Conservation (phyloP, 352 stramenopile genomes). For the Paralagenidium karlingii region DNA sequence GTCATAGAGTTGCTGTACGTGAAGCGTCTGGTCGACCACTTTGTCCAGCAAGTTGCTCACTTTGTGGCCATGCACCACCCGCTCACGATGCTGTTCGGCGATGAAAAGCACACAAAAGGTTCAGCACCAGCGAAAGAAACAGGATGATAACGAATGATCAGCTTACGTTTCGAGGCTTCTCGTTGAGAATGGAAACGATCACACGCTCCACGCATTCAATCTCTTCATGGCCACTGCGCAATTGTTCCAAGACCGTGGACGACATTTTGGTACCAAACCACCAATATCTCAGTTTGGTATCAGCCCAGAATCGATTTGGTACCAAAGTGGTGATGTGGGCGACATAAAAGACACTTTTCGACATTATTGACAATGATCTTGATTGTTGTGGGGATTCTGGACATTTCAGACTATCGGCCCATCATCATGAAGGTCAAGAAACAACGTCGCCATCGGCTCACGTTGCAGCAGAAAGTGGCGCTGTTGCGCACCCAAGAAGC, state of each 20-base stretch:
- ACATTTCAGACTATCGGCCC: too few species aligned
- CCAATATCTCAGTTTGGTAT: too few species aligned
- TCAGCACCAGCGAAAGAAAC: neutral
- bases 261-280: slow-evolving; percentile 29
- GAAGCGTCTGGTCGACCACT: slow-evolving; percentile 47
- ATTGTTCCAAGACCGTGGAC: slow-evolving; percentile 76
- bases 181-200: slow-evolving; percentile 51
- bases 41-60: slow-evolving; percentile 69
- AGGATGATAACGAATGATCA: neutral
- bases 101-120: neutral
- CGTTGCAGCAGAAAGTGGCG: too few species aligned
- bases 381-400: too few species aligned
- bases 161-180: slow-evolving; percentile 76
- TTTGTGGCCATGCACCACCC: slow-evolving; percentile 73
- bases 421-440: too few species aligned
- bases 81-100: slow-evolving; percentile 39
- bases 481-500: too few species aligned
- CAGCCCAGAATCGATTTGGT: too few species aligned
- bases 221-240: slow-evolving; percentile 67
- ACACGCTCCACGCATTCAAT: slow-evolving; percentile 66
- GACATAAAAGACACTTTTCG: too few species aligned
- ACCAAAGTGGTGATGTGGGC: too few species aligned
- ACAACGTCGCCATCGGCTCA: too few species aligned
- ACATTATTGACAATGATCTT: too few species aligned
- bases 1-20: slow-evolving; percentile 69